Percentiles rank a stretch among this genome's conserved stretches.
phyloP scores from a whole-genome alignment of 805 yeast species.

The Nakazawaea holstii region DNA sequence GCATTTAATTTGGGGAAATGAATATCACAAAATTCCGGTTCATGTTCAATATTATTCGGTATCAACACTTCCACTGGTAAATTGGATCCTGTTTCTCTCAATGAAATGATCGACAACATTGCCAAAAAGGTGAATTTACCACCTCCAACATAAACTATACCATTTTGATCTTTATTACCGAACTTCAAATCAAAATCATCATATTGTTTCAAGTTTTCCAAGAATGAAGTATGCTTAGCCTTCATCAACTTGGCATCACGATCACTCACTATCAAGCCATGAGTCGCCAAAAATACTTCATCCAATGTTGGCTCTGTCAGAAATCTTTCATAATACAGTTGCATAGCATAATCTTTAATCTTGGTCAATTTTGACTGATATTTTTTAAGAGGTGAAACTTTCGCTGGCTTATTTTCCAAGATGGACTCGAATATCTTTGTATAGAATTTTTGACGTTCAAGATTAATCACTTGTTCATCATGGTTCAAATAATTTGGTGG shows the following conservation, averaged over 20 bases:
- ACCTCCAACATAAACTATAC: constrained; percentile 61
- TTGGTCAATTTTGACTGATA: neutral
- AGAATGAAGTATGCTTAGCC: constrained; percentile 37
- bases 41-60: constrained; percentile 31
- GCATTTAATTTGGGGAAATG: constrained; percentile 34
- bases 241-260: constrained; percentile 37
- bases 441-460: constrained; percentile 16
- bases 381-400: constrained; percentile 5
- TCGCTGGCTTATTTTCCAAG: constrained; percentile 18
- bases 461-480: neutral
- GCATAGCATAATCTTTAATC: constrained; percentile 10
- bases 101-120: constrained; percentile 36
- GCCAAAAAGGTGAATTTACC: constrained; percentile 50
- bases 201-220: constrained; percentile 33
- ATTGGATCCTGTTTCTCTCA: constrained; percentile 43
- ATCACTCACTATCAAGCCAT: constrained; percentile 32
- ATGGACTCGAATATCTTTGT: constrained; percentile 16
- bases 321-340: constrained; percentile 10
- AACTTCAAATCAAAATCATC: constrained; percentile 29
- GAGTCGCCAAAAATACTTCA: constrained; percentile 22
- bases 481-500: constrained; percentile 5
- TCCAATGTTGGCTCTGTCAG: constrained; percentile 7
- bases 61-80: constrained; percentile 39
- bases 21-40: constrained; percentile 32
- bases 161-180: constrained; percentile 31